Evolutionary conservation across 2,329 filamentous ascomycete species (phyloP), one percentile per base, ranked within the genome.

Genomic region (Xylaria digitata): DNA sequence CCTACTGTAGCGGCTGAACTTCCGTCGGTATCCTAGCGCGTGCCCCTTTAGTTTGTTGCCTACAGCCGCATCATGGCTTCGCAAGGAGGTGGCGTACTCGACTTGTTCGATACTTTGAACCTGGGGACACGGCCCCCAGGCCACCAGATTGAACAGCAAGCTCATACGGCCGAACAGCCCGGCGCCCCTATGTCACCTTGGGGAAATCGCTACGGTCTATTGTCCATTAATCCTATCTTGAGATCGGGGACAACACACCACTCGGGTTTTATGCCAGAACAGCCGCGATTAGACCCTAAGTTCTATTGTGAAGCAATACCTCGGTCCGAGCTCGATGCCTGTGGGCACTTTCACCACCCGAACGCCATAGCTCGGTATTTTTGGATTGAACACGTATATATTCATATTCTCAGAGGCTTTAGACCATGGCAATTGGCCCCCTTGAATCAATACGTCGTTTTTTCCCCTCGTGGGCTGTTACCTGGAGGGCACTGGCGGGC

Each of bases 361-460:
- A 62, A 42, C 11, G 50, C 56, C 19, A 42, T 56, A 5, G 19
- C 46, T n/a, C 46, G 17, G 21, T 32, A 40, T 19, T 40, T 62
- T 15, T 32, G 40, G 5, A 49, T 26, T 17, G 43, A 46, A 6
- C 3, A 9, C 15, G 19, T 32, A 6, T 30, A 61, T 5, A 3
- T 3, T 21, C 15, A 1, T 15, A 0, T 6, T n/a, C 37, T 26
- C 19, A 32, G 7, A 9, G 43, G 49, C 13, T 23, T 54, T 4
- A 8, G 13, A 5, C 42, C 30, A 9, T 65, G 57, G 63, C 32
- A 45, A 21, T 43, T 13, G 9, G 43, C 23, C 19, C 21, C 52
- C 17, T 21, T 56, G 37, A 61, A 42, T 42, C 49, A 50, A 55
- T 45, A 57, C 6, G 42, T 61, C 17, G 56, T 52, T 15, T 61